Evolutionary conservation across 2,329 filamentous ascomycete genomes (phyloP), one percentile per base, ranked within the genome.

Genomic region (Penicillium sp.): DNA sequence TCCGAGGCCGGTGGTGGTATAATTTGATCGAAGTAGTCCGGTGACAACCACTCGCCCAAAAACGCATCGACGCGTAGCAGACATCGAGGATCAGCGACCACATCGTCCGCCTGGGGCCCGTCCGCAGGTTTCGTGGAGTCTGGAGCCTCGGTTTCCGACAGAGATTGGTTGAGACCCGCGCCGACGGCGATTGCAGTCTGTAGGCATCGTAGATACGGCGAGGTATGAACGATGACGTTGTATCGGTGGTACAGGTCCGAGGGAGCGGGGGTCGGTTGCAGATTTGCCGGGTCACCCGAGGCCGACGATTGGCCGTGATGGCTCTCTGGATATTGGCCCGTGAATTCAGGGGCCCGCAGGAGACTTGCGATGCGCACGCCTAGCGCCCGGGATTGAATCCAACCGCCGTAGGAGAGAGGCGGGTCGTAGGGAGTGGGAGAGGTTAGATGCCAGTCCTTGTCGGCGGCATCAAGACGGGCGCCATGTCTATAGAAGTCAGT

Each of bases 371-470:
- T 96, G 54, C 90, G 86, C 55, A 85, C 80, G 14, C 94, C 94
- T 22, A 96, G 82, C 5, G 86, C 84, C 62, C 88, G 86, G 48
- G 89, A 87, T 72, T 97, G 94, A 13, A 87, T 83, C 88, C 94
- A 96, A 58, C 94, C 94, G 61, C 90, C 89, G 68, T 96, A 97
- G 2, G 92, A 96, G 51, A 99, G 80, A 44, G 94, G 94, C 60
- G 94, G 90, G 61, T 99, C 92, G 77, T 97, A 99, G 2, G 94
- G 94, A 5, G 90, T 92, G 1, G 92, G 89, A 5, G 94, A 96
- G 27, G 89, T 88, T 48, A 96, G 81, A 71, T 96, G 90, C 94
- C 94, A 99, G 71, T 90, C 85, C 69, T 92, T 91, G 79, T 99
- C 92, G 56, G 92, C 91, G 50, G 90, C 90, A 71, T 99, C 94